Evolutionary conservation across 2,329 filamentous ascomycete species (phyloP), one percentile per base, ranked within the genome.

Genomic region (Penicillium sp.): DNA sequence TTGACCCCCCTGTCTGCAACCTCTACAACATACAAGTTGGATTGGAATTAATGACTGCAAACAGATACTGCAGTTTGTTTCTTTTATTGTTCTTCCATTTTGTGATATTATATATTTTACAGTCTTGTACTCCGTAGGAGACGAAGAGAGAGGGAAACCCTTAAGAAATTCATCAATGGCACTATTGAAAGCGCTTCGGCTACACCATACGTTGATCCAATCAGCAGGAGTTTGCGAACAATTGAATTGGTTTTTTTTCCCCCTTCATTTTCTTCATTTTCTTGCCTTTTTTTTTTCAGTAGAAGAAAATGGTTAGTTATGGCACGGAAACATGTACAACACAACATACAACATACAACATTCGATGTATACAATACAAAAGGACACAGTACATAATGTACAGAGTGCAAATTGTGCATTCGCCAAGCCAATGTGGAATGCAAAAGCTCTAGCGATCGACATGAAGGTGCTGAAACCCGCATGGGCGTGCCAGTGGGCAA

Each of bases 391-490:
- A 50, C 15, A 23, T 43, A 35, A 48, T 48, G 17, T 44, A 27
- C 19, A 1, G 10, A 39, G 4, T 25, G 12, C 9, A 23, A 45
- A 21, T 29, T 17, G 19, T 48, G 45, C 21, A n/a, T 48, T 48
- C 15, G 55, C 52, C 58, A 62, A 65, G 61, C 57, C 55, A 57
- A 59, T 58, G 49, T 51, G 53, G 53, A 47, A 53, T 64, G 49
- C 52, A 55, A 55, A 54, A 53, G 29, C 50, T 61, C 54, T 45
- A 55, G 59, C 50, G 63, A 66, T 66, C 64, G 61, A 55, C 61
- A 51, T 44, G 27, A 44, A 52, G 39, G 33, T 57, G 50, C 53
- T 66, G 57, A 63, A 66, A 64, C 62, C 45, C 52, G 49, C 55
- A 55, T 53, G 49, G 55, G 51, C 38, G 17, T 45, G 39, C 31